These are phyloP conservation scores for Phoma sp. DNA, from an alignment of 2,329 filamentous ascomycete species.

Conservation along the genomic window DNA sequence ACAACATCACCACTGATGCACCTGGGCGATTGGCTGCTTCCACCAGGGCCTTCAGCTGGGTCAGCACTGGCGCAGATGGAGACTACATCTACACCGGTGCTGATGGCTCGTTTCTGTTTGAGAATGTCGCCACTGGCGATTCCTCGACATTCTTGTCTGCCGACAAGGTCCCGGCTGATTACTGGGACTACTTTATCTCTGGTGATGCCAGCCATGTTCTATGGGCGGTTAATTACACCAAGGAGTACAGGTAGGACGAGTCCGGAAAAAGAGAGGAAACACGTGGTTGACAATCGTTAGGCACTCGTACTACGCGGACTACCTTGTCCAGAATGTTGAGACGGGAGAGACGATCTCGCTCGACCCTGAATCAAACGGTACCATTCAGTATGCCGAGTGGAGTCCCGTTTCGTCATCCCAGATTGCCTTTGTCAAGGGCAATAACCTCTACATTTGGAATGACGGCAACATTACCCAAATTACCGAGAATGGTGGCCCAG, in stretches of 20 bases:
- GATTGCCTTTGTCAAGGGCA: conserved; percentile 73
- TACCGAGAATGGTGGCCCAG: conserved; percentile 66
- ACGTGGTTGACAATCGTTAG: conserved; percentile 44
- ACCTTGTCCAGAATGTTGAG: conserved; percentile 68
- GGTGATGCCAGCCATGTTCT: conserved; percentile 66
- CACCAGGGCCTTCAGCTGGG: conserved; percentile 62
- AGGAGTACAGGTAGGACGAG: conserved; percentile 60
- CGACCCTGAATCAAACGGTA: conserved; percentile 65
- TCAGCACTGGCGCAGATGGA: conserved; percentile 66
- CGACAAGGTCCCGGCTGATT: conserved; percentile 63
- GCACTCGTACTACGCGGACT: conserved; percentile 72
- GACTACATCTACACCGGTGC: conserved; percentile 64
- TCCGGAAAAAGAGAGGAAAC: not conserved
- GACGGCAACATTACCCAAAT: conserved; percentile 64
- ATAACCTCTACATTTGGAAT: conserved; percentile 68
- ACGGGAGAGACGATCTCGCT: conserved; percentile 64
- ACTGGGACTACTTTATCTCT: conserved; percentile 68
- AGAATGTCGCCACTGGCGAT: conserved; percentile 67
- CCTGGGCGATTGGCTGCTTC: conserved; percentile 52
- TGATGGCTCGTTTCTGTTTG: conserved; percentile 64
- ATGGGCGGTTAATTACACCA: conserved; percentile 70
- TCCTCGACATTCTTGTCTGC: conserved; percentile 65
- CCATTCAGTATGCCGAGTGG: conserved; percentile 72
- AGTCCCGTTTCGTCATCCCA: conserved; percentile 62
- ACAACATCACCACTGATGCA: conserved; percentile 65